phyloP scores from a whole-genome alignment of 2,329 filamentous ascomycete genomes.

The Fusarium sp. region DNA sequence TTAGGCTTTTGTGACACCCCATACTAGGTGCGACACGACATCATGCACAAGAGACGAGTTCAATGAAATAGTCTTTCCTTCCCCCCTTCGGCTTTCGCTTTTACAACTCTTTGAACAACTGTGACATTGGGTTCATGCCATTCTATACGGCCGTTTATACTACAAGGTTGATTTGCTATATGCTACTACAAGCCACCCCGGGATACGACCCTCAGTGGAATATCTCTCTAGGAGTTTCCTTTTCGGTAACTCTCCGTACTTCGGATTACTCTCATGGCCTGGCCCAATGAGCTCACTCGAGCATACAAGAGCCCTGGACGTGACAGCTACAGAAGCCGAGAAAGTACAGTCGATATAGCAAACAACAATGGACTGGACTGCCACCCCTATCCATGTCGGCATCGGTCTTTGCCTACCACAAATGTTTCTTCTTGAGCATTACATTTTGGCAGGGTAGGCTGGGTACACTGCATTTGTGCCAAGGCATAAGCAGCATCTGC shows the following conservation, averaged over 20 bases:
- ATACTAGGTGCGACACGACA: not conserved
- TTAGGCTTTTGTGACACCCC: not conserved
- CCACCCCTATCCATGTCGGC: not conserved
- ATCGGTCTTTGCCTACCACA: not conserved
- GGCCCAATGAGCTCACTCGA: not conserved
- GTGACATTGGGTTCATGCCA: not conserved
- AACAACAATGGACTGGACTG: not conserved
- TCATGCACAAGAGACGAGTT: not conserved
- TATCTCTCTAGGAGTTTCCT: not conserved
- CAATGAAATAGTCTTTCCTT: not conserved
- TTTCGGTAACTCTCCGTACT: not conserved
- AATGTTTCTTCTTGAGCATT: not conserved
- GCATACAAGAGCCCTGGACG: not conserved
- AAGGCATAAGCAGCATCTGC: not conserved
- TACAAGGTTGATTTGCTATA: not conserved
- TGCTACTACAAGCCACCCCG: slow-evolving; percentile 13
- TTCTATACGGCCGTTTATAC: slow-evolving; percentile 1
- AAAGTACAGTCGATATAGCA: not conserved
- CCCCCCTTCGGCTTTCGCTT: not conserved
- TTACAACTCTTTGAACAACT: not conserved
- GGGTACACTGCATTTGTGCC: not conserved
- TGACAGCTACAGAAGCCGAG: not conserved
- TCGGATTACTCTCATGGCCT: not conserved
- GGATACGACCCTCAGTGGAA: not conserved
- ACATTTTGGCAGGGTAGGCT: not conserved